Base-by-base conservation (phyloP, 1,284 basidiomycete genomes). In the Uromyces viciae-fabae region DNA sequence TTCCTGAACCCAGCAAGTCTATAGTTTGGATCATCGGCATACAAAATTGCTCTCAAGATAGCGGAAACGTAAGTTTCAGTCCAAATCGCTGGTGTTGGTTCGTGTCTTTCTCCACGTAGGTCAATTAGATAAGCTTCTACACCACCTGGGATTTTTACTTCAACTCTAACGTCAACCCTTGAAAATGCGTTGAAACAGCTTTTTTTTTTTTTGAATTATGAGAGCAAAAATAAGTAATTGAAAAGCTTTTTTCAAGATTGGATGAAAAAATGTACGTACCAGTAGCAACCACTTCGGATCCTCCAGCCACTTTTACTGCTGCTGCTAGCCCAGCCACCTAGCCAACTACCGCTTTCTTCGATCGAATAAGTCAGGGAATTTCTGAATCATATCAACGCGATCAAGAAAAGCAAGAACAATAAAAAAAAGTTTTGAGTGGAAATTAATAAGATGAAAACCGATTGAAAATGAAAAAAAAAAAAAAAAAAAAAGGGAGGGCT, bases 161-260 rank as follows among this genome's bases (percentile, higher is more conserved):
- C 96, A 8, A 99, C 95, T 58, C 96, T 91, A 33, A 99, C 91
- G 85, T 99, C 97, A 52, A 99, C 93, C 28, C 97, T 89, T 56
- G 95, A 96, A 86, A 99, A 99, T 19, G 97, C 97, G 86, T 99
- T 97, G 88, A 98, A 99, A 87, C 95, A 97, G 86, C 93, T 93
- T 83, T 62, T n/a, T n/a, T 40, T 28, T 49, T 2, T 3, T 19
- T 31, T 46, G 19, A n/a, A 28, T n/a, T 31, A 22, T 33, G 7
- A 31, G 28, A 56, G 28, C 22, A n/a, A 15, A n/a, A 46, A 22
- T 22, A n/a, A 49, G 42, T 25, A 28, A 36, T 17, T 58, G n/a
- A n/a, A n/a, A n/a, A n/a, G n/a, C n/a, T n/a, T n/a, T n/a, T n/a
- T n/a, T n/a, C n/a, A n/a, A n/a, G 28, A 31, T 2, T 49, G 2